Base-by-base conservation (phyloP, 148 eudicot species). In the Linanthus parryae region DNA sequence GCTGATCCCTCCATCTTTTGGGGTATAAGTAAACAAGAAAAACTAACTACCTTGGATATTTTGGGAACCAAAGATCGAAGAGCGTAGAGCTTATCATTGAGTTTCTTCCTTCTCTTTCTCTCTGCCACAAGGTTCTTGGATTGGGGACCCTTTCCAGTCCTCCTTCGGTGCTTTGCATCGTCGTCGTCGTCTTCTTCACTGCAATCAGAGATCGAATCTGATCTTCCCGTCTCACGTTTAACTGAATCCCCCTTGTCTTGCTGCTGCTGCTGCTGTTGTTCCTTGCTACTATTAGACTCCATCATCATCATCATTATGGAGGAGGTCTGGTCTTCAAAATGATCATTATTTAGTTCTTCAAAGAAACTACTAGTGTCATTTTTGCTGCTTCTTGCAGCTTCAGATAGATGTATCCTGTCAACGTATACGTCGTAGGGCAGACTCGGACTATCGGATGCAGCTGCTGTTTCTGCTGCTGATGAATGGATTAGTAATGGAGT, bases 121-220 rank as follows among this genome's bases (percentile, higher is more conserved):
- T 92, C 99, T n/a, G 96, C 99, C 28, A 62, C 52, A 13, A 94
- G 96, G 48, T 94, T 94, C 58, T 94, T 94, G 9, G 88, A 77
- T 26, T 76, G 88, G 14, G 76, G 79, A 11, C 84, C 95, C 44
- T 88, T 94, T 2, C 76, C 78, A 8, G 54, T 72, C 56, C 83
- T 69, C 46, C 79, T 73, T 10, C 96, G 44, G n/a, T 66, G 73
- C 81, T 82, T 87, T 2, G 74, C 70, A 57, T 80, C 94, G 36
- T 85, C 95, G n/a, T 81, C 87, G 2, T 84, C 95, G 11, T 84
- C 96, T 29, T 84, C 78, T 58, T 84, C 94, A 39, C 87, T 79
- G 21, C 64, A 58, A 29, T 94, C 99, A 0, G 95, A 87, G 21
- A 61, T 53, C 2, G 92, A 80, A 29, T 92, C 89, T 19, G 68